Evolutionary conservation across 208 protist species (phyloP).

Genomic region (Crithidia sp.): DNA sequence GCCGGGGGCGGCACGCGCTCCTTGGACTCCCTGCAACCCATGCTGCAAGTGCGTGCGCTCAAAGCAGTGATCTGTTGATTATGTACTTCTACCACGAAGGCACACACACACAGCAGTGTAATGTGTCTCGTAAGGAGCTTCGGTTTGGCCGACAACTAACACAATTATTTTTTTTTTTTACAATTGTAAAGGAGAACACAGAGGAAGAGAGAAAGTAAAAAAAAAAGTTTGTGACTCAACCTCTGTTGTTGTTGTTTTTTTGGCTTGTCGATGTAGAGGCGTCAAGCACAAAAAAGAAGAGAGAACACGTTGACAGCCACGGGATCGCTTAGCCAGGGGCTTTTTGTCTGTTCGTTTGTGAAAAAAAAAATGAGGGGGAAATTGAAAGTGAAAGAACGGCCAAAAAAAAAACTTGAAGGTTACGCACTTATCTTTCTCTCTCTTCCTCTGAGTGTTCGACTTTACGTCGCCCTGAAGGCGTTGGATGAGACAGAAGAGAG

Average conservation of each 20-base stretch:
- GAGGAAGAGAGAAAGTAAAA: background rate
- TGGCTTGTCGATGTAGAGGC: background rate
- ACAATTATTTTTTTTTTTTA: background rate
- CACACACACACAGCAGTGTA: no score
- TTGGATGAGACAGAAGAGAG: background rate
- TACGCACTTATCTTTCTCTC: no score
- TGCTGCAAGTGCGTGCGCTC: background rate
- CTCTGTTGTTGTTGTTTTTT: background rate
- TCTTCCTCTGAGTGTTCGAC: no score
- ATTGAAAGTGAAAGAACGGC: no score
- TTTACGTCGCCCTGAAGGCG: background rate
- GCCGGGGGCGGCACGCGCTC: background rate
- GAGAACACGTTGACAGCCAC: background rate
- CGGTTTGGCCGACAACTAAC: no score
- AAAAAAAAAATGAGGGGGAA: no score
- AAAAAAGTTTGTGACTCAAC: background rate
- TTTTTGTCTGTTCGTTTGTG: no score
- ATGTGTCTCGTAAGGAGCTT: no score
- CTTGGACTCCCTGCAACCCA: conserved; percentile 16
- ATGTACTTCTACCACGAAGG: background rate
- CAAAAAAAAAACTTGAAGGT: no score
- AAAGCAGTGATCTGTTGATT: background rate
- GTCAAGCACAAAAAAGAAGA: background rate
- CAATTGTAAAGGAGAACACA: background rate
- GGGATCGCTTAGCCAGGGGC: no score